Evolutionary conservation across 305 asterid genomes (phyloP).

Genomic region (Plantago lanceolata): DNA sequence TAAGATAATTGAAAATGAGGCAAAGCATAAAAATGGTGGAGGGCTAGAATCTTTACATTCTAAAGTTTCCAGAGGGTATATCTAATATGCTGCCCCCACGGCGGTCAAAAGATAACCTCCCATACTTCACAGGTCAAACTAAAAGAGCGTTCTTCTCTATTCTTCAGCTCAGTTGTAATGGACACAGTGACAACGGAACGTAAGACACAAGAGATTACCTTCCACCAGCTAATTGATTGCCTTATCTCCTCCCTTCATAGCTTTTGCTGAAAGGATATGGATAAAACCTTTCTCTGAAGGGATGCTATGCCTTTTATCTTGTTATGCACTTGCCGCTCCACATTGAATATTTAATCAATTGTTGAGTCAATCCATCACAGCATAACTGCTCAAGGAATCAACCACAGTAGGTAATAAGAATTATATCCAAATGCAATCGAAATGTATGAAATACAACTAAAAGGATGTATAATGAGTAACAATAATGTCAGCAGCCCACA

Average conservation of each 20-base stretch:
- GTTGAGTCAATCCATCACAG: constrained; percentile 12
- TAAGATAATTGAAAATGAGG: constrained; percentile 4
- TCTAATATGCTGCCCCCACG: constrained; percentile 34
- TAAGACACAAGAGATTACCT: constrained; percentile 22
- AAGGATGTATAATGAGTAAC: not conserved
- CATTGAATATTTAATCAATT: constrained; percentile 22
- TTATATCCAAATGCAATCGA: not conserved
- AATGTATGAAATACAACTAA: not conserved
- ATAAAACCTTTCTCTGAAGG: constrained; percentile 23
- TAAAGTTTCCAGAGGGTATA: constrained; percentile 24
- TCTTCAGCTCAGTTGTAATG: constrained; percentile 15
- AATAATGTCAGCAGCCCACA: not conserved
- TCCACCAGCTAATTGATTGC: constrained; percentile 26
- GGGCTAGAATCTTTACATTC: constrained; percentile 30
- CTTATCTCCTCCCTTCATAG: constrained; percentile 31
- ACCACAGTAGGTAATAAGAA: not conserved
- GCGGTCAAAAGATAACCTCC: constrained; percentile 38
- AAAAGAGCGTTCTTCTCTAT: constrained; percentile 15
- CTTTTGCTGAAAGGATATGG: constrained; percentile 32
- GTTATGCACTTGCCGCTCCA: constrained; percentile 19
- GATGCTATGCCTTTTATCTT: constrained; percentile 13
- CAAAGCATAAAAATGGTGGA: constrained; percentile 5
- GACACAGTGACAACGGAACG: constrained; percentile 10
- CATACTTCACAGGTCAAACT: constrained; percentile 32
- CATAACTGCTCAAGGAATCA: not conserved